phyloP scores from a whole-genome alignment of 805 yeast genomes.

The Scheffersomyces lignosus region DNA sequence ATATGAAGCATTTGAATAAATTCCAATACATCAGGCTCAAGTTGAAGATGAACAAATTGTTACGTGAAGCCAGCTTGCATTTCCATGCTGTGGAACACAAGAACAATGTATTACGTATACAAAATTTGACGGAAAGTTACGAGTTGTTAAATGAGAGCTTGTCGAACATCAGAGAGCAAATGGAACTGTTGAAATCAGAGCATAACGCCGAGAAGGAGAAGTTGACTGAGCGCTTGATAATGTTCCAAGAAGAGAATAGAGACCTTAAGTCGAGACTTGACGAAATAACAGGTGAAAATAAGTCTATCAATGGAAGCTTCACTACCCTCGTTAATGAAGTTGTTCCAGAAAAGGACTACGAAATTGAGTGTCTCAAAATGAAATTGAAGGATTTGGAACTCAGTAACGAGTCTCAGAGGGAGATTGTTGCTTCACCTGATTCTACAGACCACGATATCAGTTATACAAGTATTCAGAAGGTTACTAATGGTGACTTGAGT shows the following conservation, averaged over 20 bases:
- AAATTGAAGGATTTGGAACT: conserved; percentile 11
- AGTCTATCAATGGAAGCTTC: conserved; percentile 5
- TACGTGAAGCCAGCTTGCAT: conserved; percentile 12
- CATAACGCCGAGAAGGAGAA: background rate
- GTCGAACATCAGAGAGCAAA: conserved; percentile 9
- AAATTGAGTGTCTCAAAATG: conserved; percentile 17
- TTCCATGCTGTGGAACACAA: conserved; percentile 7
- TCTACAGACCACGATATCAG: too few relatives aligned
- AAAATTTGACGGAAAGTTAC: conserved; percentile 8
- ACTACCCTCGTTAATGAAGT: conserved; percentile 12
- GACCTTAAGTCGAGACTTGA: conserved; percentile 5
- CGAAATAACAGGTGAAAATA: conserved; percentile 7
- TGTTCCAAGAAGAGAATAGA: conserved; percentile 12
- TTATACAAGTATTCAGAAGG: too few relatives aligned
- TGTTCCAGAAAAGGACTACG: conserved; percentile 23
- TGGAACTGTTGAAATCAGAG: conserved; percentile 4
- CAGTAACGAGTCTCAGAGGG: conserved; percentile 1
- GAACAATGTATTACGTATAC: conserved; percentile 7
- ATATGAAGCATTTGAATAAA: conserved; percentile 49
- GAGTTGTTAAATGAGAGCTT: conserved; percentile 6
- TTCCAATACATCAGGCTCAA: conserved; percentile 19
- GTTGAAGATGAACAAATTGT: conserved; percentile 6
- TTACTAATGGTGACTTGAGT: background rate
- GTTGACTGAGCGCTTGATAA: conserved; percentile 6
- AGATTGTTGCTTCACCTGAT: background rate